Percentiles rank a stretch among this genome's conserved stretches.
Evolutionary conservation across 441 rosid genomes (phyloP).

Genomic region (Pelargonium cotyledonis): DNA sequence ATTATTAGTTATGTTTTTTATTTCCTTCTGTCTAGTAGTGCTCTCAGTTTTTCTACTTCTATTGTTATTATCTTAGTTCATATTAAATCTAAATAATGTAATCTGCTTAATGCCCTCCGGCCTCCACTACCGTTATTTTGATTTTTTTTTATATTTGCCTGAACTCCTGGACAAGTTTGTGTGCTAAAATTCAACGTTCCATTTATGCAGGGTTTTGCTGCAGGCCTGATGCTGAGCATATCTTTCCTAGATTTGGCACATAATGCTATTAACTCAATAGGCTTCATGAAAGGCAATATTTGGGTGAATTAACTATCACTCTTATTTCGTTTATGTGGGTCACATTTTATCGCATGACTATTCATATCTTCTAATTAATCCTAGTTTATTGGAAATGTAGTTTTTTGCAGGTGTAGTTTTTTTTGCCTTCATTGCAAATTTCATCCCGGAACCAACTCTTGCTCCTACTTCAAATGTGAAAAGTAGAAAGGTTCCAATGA

Average conservation of each 20-base stretch:
- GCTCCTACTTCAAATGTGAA: constrained; percentile 54
- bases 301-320: constrained; percentile 61
- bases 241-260: constrained; percentile 96
- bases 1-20: background rate
- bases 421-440: constrained; percentile 71
- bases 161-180: background rate
- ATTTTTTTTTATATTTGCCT: background rate
- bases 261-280: constrained; percentile 93
- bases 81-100: constrained; percentile 2
- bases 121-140: background rate
- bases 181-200: constrained; percentile 22
- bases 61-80: background rate
- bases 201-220: constrained; percentile 85
- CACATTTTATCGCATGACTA: constrained; percentile 12
- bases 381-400: constrained; percentile 43
- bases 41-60: background rate
- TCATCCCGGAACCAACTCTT: constrained; percentile 85
- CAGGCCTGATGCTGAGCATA: constrained; percentile 96
- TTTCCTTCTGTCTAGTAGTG: too few species aligned
- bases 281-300: constrained; percentile 88
- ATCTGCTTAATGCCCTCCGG: background rate
- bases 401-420: constrained; percentile 94
- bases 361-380: constrained; percentile 25
- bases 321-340: constrained; percentile 17
- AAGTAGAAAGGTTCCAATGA: constrained; percentile 55